phyloP scores from a whole-genome alignment of 345 rosid species.

The Pelargonium nanum region DNA sequence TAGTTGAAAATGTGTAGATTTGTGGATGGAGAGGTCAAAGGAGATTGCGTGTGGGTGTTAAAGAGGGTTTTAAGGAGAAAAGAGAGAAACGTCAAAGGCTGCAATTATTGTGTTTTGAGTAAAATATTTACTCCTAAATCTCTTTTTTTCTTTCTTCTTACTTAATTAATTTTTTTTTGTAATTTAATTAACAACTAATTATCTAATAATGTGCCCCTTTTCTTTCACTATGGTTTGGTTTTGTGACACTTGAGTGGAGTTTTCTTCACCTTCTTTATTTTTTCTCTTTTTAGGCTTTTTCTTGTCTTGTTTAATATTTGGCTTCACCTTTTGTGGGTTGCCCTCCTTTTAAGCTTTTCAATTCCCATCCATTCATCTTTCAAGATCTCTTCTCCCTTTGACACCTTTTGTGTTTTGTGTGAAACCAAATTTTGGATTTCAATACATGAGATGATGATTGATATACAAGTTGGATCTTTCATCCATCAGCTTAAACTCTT shows the following conservation, averaged over 20 bases:
- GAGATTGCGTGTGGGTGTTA: conserved; percentile 54
- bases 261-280: neutral
- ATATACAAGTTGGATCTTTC: too few species aligned
- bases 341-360: conserved; percentile 31
- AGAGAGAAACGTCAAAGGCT: conserved; percentile 48
- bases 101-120: conserved; percentile 50
- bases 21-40: conserved; percentile 21
- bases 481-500: too few species aligned
- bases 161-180: neutral
- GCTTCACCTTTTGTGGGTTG: conserved; percentile 17
- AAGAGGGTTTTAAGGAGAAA: conserved; percentile 28
- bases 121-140: conserved; percentile 14
- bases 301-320: neutral
- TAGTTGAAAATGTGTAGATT: neutral
- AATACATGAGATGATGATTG: neutral
- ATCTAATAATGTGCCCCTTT: neutral
- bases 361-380: conserved; percentile 4
- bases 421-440: neutral
- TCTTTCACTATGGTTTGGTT: neutral
- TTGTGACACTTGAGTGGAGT: neutral
- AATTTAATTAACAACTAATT: too few species aligned
- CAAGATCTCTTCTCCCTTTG: neutral
- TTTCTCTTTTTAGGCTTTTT: neutral
- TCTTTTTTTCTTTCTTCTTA: neutral
- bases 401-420: too few species aligned